Base-by-base conservation (phyloP, 805 yeast species). In the Saccharomyces mikatae region DNA sequence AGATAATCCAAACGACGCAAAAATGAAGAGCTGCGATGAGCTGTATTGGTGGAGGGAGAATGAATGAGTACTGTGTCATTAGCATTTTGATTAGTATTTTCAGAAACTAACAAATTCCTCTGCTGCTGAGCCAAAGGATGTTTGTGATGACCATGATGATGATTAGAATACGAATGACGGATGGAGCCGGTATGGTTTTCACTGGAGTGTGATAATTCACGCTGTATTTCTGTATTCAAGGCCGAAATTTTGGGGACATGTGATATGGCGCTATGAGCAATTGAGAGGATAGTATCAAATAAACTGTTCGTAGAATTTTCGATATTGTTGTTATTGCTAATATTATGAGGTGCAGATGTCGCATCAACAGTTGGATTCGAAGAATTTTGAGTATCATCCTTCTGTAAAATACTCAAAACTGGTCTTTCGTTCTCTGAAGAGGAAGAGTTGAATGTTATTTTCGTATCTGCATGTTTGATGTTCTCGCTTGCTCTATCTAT, bases 261-360 rank as follows among this genome's bases (percentile, higher is more conserved):
- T 8, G 62, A 64, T 2, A 78, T 77, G 1, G 80, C 81, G 52
- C 69, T 75, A 56, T 76, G 80, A 4, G 82, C 82, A 11, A 77
- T 78, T 17, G 74, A 70, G 46, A 79, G 55, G 22, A 80, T 61
- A 1, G 81, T 65, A 0, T 79, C 74, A 1, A 80, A 59, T 13
- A 80, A 58, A 1, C 82, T 80, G 49, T 58, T 54, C 1, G 60
- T 52, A 11, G 59, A 48, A 28, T 44, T 41, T 28, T 53, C 52
- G 6, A 22, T 48, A 32, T 46, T 27, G n/a, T 27, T 21, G 4
- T 26, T 27, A n/a, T 36, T 46, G n/a, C 14, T 24, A 36, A 11
- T 47, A 17, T 8, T 36, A 36, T 14, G 47, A 1, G 21, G 27
- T 22, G 28, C 47, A 11, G 41, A 9, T 6, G 17, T 36, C 22